phyloP scores from a whole-genome alignment of 169 alveolate species.

The Cryptosporidium felis region DNA sequence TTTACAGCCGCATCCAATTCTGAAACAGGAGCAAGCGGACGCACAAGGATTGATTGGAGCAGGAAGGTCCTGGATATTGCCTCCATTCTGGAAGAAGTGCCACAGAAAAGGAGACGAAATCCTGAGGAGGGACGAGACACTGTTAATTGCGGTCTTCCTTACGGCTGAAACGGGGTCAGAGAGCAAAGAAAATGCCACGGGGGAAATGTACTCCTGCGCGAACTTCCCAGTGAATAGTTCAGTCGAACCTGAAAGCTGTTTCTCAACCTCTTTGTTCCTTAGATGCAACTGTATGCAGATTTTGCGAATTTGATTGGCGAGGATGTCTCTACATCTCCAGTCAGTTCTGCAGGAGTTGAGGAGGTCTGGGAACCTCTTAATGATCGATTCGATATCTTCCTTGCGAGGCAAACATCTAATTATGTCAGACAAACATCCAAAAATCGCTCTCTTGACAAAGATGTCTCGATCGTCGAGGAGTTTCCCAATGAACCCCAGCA shows the following conservation, averaged over 20 bases:
- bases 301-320: slow-evolving; percentile 48
- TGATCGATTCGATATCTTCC: slow-evolving; percentile 8
- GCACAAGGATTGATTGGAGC: slow-evolving; percentile 16
- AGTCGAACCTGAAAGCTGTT: not conserved
- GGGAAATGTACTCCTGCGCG: slow-evolving; percentile 57
- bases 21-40: no score
- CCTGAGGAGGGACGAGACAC: slow-evolving; percentile 57
- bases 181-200: slow-evolving; percentile 56
- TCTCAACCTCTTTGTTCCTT: slow-evolving; percentile 5
- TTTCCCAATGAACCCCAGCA: slow-evolving; percentile 13
- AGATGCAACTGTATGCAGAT: slow-evolving; percentile 44
- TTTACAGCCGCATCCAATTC: no score
- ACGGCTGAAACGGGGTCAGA: slow-evolving; percentile 60
- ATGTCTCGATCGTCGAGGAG: slow-evolving; percentile 19
- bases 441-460: slow-evolving; percentile 38
- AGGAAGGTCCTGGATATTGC: slow-evolving; percentile 52
- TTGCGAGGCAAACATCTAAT: slow-evolving; percentile 32
- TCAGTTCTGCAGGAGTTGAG: slow-evolving; percentile 42
- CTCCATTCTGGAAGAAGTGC: slow-evolving; percentile 65
- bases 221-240: slow-evolving; percentile 27
- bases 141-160: slow-evolving; percentile 31
- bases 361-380: slow-evolving; percentile 16
- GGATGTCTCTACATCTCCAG: slow-evolving; percentile 64
- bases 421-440: slow-evolving; percentile 57
- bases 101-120: slow-evolving; percentile 65